Base-by-base conservation (phyloP, 2,329 filamentous ascomycete species). In the Lomentospora prolificans region DNA sequence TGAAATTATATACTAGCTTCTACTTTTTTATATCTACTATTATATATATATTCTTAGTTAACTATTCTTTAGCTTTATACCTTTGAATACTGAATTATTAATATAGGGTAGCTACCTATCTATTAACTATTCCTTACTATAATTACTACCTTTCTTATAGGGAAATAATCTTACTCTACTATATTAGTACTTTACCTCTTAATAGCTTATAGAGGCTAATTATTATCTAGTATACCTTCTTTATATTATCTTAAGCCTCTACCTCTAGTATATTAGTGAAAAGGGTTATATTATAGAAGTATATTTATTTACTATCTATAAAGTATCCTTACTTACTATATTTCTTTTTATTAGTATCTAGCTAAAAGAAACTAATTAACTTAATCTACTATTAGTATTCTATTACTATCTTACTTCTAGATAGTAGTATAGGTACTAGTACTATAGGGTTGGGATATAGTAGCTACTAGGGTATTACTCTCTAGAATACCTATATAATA, bases 181-280 rank as follows among this genome's bases (percentile, higher is more conserved):
- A 19, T 28, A 51, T 9, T 3, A 50, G 51, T 39, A 55, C 55
- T 56, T 55, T 54, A 59, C 53, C 50, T 50, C 41, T 31, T 51
- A 51, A 55, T 50, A 58, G 56, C 54, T 54, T 9, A 44, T 5
- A 10, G 7, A 44, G n/a, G n/a, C 17, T 44, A 12, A 8, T 50
- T 25, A 55, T 51, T n/a, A 12, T 55, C 48, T 50, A n/a, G n/a
- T n/a, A n/a, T n/a, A n/a, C n/a, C n/a, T 56, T 48, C 46, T 52
- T 17, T 55, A 46, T 51, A 55, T 58, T 5, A 25, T 51, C n/a
- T n/a, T n/a, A 17, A 55, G 52, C 25, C 12, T 58, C 5, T 48
- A 52, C 56, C 36, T 56, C 41, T 33, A 33, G 53, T 55, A 44
- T 56, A 50, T 57, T 36, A 55, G n/a, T n/a, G n/a, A n/a, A n/a